A percentile compares a stretch with the other conserved stretches of the same genome.
These are phyloP conservation scores for Amoebophrya sp. DNA, from an alignment of 169 alveolate genomes.

Conservation along the genomic window DNA sequence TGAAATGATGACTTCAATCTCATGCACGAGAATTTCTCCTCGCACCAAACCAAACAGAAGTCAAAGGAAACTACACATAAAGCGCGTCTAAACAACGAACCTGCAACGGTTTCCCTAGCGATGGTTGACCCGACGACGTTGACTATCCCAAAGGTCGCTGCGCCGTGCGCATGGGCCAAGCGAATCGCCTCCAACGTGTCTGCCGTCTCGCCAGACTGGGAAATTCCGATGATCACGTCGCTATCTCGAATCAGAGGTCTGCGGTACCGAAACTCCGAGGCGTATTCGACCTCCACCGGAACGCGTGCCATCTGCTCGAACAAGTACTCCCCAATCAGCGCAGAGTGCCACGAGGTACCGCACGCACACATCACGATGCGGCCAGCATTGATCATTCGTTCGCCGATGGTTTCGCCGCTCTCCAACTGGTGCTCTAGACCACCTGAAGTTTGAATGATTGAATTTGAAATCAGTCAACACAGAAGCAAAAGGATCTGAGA, in stretches of 20 bases:
- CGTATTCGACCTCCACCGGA: conserved; percentile 49
- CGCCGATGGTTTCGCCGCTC: background rate
- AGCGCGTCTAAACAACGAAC: background rate
- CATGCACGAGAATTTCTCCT: background rate
- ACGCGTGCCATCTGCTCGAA: conserved; percentile 42
- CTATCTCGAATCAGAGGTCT: conserved; percentile 51
- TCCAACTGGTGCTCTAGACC: background rate
- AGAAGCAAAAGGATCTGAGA: too few species aligned
- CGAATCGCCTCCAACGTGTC: conserved; percentile 64
- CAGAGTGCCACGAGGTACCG: conserved; percentile 55
- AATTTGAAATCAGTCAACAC: too few species aligned
- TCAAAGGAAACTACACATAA: background rate
- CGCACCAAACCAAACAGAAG: background rate
- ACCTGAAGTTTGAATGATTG: too few species aligned
- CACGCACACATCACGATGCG: conserved; percentile 47
- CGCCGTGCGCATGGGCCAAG: conserved; percentile 54
- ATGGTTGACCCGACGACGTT: conserved; percentile 77
- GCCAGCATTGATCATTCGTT: conserved; percentile 2
- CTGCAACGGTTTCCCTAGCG: conserved; percentile 67
- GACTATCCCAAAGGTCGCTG: conserved; percentile 68
- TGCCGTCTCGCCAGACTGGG: conserved; percentile 82
- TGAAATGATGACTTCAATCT: too few species aligned
- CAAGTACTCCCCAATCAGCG: conserved; percentile 53
- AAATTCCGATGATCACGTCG: conserved; percentile 59
- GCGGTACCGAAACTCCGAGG: conserved; percentile 54